phyloP scores from a whole-genome alignment of 257 asterid genomes.

The Penstemon newberryi region DNA sequence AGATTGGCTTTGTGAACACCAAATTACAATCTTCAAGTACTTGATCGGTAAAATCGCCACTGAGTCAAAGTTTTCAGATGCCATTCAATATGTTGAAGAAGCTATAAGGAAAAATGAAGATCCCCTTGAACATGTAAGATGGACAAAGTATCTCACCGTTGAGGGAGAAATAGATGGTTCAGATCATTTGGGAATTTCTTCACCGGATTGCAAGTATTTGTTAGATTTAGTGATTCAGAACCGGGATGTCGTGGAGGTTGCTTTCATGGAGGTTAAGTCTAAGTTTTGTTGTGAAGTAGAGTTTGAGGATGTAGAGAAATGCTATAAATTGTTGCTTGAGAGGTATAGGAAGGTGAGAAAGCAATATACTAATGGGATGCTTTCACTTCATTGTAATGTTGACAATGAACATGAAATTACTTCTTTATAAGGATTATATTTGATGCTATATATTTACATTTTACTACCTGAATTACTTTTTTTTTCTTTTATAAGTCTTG shows the following conservation, averaged over 20 bases:
- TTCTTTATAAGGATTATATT: not conserved
- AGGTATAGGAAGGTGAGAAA: conserved; percentile 62
- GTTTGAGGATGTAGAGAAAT: conserved; percentile 45
- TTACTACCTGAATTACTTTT: too few relatives aligned
- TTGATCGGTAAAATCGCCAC: conserved; percentile 41
- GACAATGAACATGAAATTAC: conserved; percentile 23
- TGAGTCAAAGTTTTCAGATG: conserved; percentile 46
- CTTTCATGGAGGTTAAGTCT: conserved; percentile 42
- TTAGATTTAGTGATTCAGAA: conserved; percentile 31
- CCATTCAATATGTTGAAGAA: conserved; percentile 39
- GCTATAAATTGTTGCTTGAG: conserved; percentile 52
- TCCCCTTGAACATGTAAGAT: conserved; percentile 52
- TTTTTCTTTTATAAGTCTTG: too few relatives aligned
- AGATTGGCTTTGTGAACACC: conserved; percentile 45
- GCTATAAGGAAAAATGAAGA: conserved; percentile 53
- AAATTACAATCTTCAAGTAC: conserved; percentile 42
- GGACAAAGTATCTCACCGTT: conserved; percentile 51
- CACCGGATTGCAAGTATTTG: conserved; percentile 31
- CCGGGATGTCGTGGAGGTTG: conserved; percentile 42
- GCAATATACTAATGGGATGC: conserved; percentile 69
- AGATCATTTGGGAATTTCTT: conserved; percentile 27
- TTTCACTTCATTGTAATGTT: conserved; percentile 51
- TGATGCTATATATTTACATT: too few relatives aligned
- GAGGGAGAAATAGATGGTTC: conserved; percentile 37
- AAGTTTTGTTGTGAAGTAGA: conserved; percentile 54